Evolutionary conservation across 768 basidiomycete species (phyloP), one percentile per base, ranked within the genome.

Genomic region (Agaricus sinodeliciosus): DNA sequence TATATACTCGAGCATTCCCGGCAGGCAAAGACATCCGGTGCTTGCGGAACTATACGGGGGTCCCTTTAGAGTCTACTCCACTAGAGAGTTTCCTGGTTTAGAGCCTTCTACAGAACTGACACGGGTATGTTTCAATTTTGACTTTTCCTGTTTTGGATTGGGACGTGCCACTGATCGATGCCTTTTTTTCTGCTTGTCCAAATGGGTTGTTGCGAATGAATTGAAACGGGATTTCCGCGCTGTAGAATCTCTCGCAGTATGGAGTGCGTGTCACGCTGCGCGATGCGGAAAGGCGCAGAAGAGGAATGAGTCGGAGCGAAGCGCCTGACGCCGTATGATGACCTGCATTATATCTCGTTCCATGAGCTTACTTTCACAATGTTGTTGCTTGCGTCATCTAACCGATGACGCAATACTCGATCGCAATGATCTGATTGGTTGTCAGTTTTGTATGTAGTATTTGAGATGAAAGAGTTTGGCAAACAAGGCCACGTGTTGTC

Each of bases 51-150:
- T 78, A 43, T 83, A 77, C 55, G 84, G 87, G 3, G 83, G 82
- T 0, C 62, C 77, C 8, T 88, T 88, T 70, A 75, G 73, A 59
- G 78, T 88, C 15, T 86, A 84, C 60, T 83, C 84, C 16, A 86
- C 87, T 0, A 81, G 85, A 56, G 82, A 84, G 65, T 88, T 87
- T 63, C 87, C 86, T 0, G 85, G 87, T 1, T 62, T 88, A 36
- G 74, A 71, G 31, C 76, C 84, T 2, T 86, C 85, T 5, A 88
- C 86, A 0, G 80, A 84, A 26, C 67, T 88, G 50, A 87, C 84
- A 22, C 84, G 80, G 75, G 85, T 80, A 59, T 51, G 65, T 57
- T 51, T 43, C 53, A 7, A 25, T 43, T 51, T 43, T 40, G 2
- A 18, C 25, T n/a, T 35, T 26, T 35, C 11, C 35, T 45, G 12